Conservation (phyloP, 208 protist genomes). For the Crithidia fasciculata region DNA sequence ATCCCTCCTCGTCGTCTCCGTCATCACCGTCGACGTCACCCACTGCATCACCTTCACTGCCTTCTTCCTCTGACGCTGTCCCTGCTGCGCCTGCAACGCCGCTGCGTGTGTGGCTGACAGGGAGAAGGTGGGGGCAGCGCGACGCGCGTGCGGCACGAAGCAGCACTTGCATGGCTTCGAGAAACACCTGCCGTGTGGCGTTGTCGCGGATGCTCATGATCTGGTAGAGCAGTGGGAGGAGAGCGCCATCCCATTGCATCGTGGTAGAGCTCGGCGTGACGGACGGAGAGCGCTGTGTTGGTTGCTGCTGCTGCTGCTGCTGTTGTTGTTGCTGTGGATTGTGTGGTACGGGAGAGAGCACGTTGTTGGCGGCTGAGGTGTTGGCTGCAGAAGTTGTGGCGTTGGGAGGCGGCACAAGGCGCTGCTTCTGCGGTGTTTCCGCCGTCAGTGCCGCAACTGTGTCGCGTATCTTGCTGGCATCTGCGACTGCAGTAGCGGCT, state of each 20-base stretch:
- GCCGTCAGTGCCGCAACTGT: too few relatives aligned
- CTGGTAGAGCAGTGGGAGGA: slow-evolving; percentile 45
- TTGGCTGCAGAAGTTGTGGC: not conserved
- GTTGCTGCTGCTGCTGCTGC: too few relatives aligned
- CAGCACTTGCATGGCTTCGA: slow-evolving; percentile 59
- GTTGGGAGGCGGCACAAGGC: not conserved
- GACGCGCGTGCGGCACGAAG: slow-evolving; percentile 67
- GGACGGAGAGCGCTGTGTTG: not conserved
- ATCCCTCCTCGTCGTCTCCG: not conserved
- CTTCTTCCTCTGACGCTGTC: not conserved
- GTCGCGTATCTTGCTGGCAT: too few relatives aligned
- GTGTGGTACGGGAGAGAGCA: not conserved
- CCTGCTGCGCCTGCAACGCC: too few relatives aligned
- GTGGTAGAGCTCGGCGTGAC: not conserved
- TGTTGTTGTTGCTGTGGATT: not conserved
- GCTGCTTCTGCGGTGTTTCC: not conserved
- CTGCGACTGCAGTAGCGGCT: too few relatives aligned
- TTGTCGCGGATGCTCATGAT: slow-evolving; percentile 66
- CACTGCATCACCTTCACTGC: not conserved
- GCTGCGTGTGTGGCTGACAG: too few relatives aligned
- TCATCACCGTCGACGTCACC: not conserved
- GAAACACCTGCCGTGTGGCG: slow-evolving; percentile 43
- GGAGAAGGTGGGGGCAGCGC: not conserved
- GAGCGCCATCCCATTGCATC: slow-evolving; percentile 58
- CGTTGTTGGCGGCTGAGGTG: not conserved